phyloP scores from a whole-genome alignment of 2,329 filamentous ascomycete species.

The Ophiostoma sp. region DNA sequence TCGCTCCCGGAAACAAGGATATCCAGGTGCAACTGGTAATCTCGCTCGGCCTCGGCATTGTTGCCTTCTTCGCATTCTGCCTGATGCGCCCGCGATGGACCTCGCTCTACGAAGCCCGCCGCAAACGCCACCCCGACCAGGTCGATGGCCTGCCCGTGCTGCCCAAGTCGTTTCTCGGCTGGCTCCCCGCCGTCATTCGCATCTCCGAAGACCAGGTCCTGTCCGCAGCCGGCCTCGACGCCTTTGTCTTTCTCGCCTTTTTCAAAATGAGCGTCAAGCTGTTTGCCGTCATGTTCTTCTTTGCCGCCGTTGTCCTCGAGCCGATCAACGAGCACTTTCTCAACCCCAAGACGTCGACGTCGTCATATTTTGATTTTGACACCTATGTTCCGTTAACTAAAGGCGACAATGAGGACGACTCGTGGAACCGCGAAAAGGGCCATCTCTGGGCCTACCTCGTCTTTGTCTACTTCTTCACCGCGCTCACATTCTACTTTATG shows the following conservation, averaged over 20 bases:
- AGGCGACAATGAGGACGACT: slow-evolving; percentile 34
- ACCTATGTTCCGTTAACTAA: slow-evolving; percentile 7
- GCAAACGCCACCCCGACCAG: slow-evolving; percentile 55
- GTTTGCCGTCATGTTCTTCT: slow-evolving; percentile 71
- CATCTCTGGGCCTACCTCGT: slow-evolving; percentile 90
- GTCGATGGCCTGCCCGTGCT: slow-evolving; percentile 65
- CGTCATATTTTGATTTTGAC: neutral
- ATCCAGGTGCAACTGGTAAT: slow-evolving; percentile 63
- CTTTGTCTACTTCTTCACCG: slow-evolving; percentile 92
- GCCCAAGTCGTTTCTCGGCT: slow-evolving; percentile 81
- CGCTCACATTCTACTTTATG: slow-evolving; percentile 74
- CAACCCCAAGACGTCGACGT: slow-evolving; percentile 21
- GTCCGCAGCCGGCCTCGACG: slow-evolving; percentile 85
- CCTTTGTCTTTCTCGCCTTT: slow-evolving; percentile 91
- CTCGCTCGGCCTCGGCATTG: slow-evolving; percentile 63
- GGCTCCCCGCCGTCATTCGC: slow-evolving; percentile 79
- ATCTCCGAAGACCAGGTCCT: slow-evolving; percentile 88
- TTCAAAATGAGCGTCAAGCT: slow-evolving; percentile 93
- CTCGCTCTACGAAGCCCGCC: slow-evolving; percentile 79
- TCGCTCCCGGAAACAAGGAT: slow-evolving; percentile 42
- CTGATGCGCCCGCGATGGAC: slow-evolving; percentile 89
- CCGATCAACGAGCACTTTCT: slow-evolving; percentile 74
- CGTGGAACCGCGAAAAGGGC: slow-evolving; percentile 36
- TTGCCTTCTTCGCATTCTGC: slow-evolving; percentile 72
- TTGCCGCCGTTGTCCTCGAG: slow-evolving; percentile 72